Conservation (phyloP, 2,329 filamentous ascomycete species). For the Emergomyces pasteurianus region DNA sequence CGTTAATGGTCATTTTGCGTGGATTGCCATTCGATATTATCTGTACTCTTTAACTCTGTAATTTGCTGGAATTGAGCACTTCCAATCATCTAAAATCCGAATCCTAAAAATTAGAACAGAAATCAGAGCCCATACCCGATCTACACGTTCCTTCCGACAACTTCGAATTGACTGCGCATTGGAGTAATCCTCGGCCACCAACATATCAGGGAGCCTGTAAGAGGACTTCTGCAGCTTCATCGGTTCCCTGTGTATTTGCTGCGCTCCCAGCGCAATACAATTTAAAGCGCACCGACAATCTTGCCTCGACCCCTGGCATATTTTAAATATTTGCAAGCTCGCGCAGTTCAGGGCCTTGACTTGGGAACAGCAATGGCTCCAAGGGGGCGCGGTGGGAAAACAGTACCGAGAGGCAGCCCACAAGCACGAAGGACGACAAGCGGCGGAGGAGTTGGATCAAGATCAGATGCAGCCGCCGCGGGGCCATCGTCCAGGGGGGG, state of each 20-base stretch:
- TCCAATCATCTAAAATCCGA: background rate
- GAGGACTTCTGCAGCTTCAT: background rate
- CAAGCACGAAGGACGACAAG: constrained; percentile 3
- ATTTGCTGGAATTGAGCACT: background rate
- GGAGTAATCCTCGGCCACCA: background rate
- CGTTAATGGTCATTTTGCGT: background rate
- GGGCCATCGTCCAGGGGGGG: constrained; percentile 4
- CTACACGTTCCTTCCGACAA: background rate
- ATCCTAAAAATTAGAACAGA: too few relatives aligned
- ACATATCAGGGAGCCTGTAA: background rate
- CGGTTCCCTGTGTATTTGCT: too few relatives aligned
- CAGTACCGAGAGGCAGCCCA: constrained; percentile 3
- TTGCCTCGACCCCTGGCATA: background rate
- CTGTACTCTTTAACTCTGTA: background rate
- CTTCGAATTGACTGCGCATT: background rate
- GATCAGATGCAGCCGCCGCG: background rate
- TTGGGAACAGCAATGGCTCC: constrained; percentile 6
- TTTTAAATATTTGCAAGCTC: background rate
- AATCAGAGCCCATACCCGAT: background rate
- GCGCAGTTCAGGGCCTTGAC: background rate
- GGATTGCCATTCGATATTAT: background rate
- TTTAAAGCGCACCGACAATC: background rate
- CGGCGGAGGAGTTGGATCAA: constrained; percentile 4
- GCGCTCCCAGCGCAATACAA: background rate
- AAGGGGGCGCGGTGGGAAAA: constrained; percentile 6